These are phyloP conservation scores for Oidiodendron maius DNA, from an alignment of 495 filamentous ascomycete genomes.

Conservation along the genomic window DNA sequence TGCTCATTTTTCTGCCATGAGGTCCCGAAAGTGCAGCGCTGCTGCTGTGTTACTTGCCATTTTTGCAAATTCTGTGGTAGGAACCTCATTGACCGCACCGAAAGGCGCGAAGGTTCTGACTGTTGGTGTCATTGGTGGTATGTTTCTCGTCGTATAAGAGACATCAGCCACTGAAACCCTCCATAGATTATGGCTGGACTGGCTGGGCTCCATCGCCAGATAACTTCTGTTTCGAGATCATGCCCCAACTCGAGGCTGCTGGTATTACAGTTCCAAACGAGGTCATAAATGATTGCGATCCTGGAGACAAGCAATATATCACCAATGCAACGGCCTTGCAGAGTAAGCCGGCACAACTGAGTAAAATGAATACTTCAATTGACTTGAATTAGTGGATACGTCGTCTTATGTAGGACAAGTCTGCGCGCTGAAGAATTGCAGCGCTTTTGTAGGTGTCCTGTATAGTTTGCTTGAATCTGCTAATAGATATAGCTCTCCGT, in stretches of 20 bases:
- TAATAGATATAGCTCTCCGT: constrained; percentile 4
- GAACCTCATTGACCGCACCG: neutral
- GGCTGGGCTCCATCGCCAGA: constrained; percentile 8
- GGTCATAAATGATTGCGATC: constrained; percentile 7
- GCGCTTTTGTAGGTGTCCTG: constrained; percentile 1
- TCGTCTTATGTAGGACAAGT: constrained; percentile 8
- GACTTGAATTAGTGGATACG: neutral
- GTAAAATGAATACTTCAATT: neutral
- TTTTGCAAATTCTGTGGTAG: too few relatives aligned
- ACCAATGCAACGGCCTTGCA: constrained; percentile 8
- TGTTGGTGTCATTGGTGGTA: neutral
- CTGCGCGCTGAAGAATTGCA: constrained; percentile 7
- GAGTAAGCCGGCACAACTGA: neutral
- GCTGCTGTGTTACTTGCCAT: too few relatives aligned
- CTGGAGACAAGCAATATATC: constrained; percentile 8
- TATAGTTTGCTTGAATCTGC: neutral
- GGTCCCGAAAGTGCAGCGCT: too few relatives aligned
- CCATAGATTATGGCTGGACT: constrained; percentile 7
- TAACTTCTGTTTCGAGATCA: constrained; percentile 6
- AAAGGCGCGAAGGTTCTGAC: neutral
- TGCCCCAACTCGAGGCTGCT: constrained; percentile 1
- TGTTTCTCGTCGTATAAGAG: neutral
- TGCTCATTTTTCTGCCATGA: too few relatives aligned
- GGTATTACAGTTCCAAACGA: constrained; percentile 6
- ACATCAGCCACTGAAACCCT: neutral